These are phyloP conservation scores for Phytopythium ostracodes DNA, from an alignment of 352 stramenopile species.

Conservation along the genomic window DNA sequence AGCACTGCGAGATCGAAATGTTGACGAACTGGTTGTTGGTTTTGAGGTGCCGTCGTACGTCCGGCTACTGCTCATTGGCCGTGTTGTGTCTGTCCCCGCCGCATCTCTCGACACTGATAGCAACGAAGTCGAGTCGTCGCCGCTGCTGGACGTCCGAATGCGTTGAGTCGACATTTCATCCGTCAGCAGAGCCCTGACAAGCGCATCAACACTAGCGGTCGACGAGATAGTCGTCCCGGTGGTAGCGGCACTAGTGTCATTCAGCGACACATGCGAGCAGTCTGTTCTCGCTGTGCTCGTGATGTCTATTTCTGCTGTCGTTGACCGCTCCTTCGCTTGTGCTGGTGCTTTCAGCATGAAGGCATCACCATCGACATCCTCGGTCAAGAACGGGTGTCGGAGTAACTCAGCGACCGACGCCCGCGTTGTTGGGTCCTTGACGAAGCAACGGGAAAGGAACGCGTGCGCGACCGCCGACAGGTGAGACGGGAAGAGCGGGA, in stretches of 20 bases:
- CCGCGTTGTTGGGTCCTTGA: slow-evolving; percentile 58
- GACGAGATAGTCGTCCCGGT: neutral
- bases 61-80: neutral
- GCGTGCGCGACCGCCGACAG: slow-evolving; percentile 33
- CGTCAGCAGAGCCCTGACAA: slow-evolving; percentile 2
- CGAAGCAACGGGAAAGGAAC: slow-evolving; percentile 58
- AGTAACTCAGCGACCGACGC: slow-evolving; percentile 87
- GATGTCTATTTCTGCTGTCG: neutral
- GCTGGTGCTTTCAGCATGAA: neutral
- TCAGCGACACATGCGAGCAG: neutral
- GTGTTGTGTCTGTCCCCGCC: neutral
- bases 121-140: neutral
- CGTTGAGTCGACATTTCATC: slow-evolving; percentile 2
- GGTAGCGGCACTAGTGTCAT: neutral
- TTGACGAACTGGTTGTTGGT: neutral
- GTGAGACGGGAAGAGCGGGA: slow-evolving; percentile 37
- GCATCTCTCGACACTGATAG: neutral
- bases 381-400: slow-evolving; percentile 37
- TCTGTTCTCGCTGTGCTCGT: neutral
- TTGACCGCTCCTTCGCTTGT: neutral
- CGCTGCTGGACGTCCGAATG: neutral
- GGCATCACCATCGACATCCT: neutral
- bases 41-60: neutral
- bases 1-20: neutral
- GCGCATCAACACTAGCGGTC: neutral